These are phyloP conservation scores for Fusarium pseudoanthophilum DNA, from an alignment of 2,329 filamentous ascomycete species.

Conservation along the genomic window DNA sequence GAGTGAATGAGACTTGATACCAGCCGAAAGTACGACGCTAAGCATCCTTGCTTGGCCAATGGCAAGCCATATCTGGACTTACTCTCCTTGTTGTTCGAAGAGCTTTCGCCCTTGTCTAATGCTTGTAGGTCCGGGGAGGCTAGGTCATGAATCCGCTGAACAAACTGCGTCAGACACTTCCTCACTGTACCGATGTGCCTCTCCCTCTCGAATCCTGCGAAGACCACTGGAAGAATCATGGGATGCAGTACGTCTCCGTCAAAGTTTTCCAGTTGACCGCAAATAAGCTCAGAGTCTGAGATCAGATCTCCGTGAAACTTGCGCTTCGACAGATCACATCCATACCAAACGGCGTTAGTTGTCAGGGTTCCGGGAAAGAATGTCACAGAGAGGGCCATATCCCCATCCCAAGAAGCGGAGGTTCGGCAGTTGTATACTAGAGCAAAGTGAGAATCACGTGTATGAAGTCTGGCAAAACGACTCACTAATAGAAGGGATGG, in stretches of 20 bases:
- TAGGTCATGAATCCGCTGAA: neutral
- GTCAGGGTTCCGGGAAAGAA: neutral
- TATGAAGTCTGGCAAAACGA: fast-evolving
- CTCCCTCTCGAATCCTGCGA: neutral
- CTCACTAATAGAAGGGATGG: neutral
- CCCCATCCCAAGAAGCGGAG: neutral
- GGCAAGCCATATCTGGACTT: too few relatives aligned
- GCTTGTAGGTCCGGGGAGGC: neutral
- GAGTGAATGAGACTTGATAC: neutral
- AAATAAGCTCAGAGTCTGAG: neutral
- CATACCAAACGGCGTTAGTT: neutral
- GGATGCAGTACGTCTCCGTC: neutral
- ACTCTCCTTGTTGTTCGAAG: neutral
- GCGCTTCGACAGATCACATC: neutral
- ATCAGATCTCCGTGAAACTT: neutral
- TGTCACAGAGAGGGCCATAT: neutral
- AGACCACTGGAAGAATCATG: neutral
- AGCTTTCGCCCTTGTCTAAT: too few relatives aligned
- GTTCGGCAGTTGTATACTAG: constrained; percentile 10
- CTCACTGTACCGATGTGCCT: neutral
- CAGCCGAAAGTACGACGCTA: neutral
- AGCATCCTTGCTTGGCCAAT: neutral
- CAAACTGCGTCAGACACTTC: neutral
- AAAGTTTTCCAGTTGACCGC: neutral
- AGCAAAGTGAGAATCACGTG: fast-evolving